Evolutionary conservation across 306 rosid species (phyloP).

Genomic region (Cucurbita argyrosperma): DNA sequence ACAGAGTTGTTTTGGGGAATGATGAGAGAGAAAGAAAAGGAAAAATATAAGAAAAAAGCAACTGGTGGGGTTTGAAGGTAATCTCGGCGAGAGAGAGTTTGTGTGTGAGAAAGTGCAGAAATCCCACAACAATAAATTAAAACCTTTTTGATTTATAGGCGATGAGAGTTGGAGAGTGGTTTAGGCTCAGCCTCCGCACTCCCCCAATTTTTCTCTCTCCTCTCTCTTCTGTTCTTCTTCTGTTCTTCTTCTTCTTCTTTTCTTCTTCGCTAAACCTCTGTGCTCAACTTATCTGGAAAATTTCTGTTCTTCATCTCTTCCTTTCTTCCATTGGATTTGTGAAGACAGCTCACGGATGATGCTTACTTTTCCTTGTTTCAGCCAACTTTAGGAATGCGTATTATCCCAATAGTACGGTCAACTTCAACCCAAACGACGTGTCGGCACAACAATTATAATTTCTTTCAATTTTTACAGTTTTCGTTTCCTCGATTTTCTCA

Average conservation of each 20-base stretch:
- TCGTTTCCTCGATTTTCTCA: not conserved
- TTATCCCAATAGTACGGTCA: slow-evolving; percentile 7
- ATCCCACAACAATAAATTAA: not conserved
- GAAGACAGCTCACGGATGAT: slow-evolving; percentile 8
- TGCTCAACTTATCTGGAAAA: slow-evolving; percentile 22
- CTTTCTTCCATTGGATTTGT: not conserved
- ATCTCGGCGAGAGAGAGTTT: not conserved
- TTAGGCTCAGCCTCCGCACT: slow-evolving; percentile 7
- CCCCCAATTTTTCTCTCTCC: not conserved
- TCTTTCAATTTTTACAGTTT: not conserved
- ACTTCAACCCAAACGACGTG: not conserved
- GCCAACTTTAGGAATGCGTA: slow-evolving; percentile 5
- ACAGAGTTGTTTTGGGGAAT: not conserved
- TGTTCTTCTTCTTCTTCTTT: not conserved
- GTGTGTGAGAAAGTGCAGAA: not conserved
- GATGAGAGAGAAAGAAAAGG: not conserved
- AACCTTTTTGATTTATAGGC: not conserved
- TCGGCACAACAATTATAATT: not conserved
- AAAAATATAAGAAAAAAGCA: not conserved
- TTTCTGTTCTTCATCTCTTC: not conserved
- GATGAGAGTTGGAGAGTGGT: slow-evolving; percentile 6
- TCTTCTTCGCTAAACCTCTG: not conserved
- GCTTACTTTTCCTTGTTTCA: slow-evolving; percentile 1
- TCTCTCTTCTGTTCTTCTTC: not conserved
- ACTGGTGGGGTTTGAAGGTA: slow-evolving; percentile 7